Percentiles rank a stretch among this genome's conserved stretches.
phyloP scores from a whole-genome alignment of 306 rosid species.

The Cicer bijugum region DNA sequence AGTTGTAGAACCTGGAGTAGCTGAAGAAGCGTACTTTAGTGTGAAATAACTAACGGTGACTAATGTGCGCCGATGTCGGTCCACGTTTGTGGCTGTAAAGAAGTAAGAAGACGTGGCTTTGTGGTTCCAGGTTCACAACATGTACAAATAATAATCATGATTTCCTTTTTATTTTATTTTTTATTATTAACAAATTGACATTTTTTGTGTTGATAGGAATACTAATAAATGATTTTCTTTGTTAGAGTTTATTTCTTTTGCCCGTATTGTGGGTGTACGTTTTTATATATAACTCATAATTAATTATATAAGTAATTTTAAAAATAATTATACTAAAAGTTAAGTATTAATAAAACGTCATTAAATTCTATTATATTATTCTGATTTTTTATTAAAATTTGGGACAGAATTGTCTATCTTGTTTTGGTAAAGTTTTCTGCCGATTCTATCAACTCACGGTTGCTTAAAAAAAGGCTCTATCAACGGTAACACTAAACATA shows the following conservation, averaged over 20 bases:
- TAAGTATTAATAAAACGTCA: too few relatives aligned
- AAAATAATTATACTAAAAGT: too few relatives aligned
- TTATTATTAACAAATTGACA: too few relatives aligned
- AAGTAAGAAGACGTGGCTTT: slow-evolving; percentile 38
- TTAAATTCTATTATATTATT: background rate
- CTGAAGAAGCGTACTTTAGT: slow-evolving; percentile 53
- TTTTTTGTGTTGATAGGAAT: too few relatives aligned
- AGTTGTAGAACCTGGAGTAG: slow-evolving; percentile 36
- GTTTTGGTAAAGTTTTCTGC: background rate
- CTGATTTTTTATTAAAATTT: slow-evolving; percentile 26
- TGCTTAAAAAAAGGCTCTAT: too few relatives aligned
- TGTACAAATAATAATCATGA: slow-evolving; percentile 30
- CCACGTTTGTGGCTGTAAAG: slow-evolving; percentile 60
- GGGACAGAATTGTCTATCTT: slow-evolving; percentile 2
- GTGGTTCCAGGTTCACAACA: slow-evolving; percentile 43
- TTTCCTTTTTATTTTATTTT: slow-evolving; percentile 4
- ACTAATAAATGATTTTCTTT: too few relatives aligned
- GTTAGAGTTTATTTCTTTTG: too few relatives aligned
- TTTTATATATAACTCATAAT: too few relatives aligned
- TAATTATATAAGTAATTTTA: too few relatives aligned
- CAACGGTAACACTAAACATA: background rate
- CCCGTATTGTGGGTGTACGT: too few relatives aligned
- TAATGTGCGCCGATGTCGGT: slow-evolving; percentile 50
- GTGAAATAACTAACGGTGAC: background rate
- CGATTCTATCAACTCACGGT: too few relatives aligned